These are phyloP conservation scores for Dalechampia spathulata DNA, from an alignment of 441 rosid genomes.

Conservation along the genomic window DNA sequence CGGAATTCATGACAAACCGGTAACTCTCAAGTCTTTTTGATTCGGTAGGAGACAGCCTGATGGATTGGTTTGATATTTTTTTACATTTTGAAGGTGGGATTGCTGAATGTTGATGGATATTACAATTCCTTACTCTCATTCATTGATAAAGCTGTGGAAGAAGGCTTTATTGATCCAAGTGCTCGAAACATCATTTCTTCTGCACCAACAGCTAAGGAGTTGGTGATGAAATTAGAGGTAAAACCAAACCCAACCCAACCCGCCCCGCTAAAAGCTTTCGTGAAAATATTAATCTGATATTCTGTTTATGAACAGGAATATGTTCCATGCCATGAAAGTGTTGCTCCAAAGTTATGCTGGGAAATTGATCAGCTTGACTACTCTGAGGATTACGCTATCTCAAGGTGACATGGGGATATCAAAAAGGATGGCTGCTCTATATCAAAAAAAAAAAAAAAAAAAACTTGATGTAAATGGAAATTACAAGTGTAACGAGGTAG, in stretches of 20 bases:
- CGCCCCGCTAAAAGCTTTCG: too few relatives aligned
- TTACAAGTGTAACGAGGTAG: constrained; percentile 23
- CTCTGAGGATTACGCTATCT: constrained; percentile 36
- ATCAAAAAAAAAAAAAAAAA: too few relatives aligned
- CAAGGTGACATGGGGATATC: constrained; percentile 27
- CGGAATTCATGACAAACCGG: constrained; percentile 97
- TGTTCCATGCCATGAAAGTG: constrained; percentile 71
- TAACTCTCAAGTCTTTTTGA: constrained; percentile 19
- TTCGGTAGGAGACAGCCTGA: not conserved
- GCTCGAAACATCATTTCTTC: constrained; percentile 85
- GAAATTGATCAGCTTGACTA: constrained; percentile 60
- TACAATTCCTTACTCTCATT: constrained; percentile 78
- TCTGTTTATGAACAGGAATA: constrained; percentile 46
- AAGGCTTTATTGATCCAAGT: constrained; percentile 70
- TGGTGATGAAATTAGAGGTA: constrained; percentile 87
- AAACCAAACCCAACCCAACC: constrained; percentile 6
- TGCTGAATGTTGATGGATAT: constrained; percentile 88
- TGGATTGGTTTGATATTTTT: constrained; percentile 1
- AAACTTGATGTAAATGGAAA: constrained; percentile 15
- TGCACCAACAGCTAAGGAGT: constrained; percentile 67
- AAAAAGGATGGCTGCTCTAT: not conserved
- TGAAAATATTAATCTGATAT: not conserved
- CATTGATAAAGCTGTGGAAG: constrained; percentile 92
- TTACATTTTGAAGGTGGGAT: constrained; percentile 61
- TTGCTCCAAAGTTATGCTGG: constrained; percentile 82